Evolutionary conservation across 345 rosid species (phyloP), one percentile per base, ranked within the genome.

Genomic region (Brassica rapa): DNA sequence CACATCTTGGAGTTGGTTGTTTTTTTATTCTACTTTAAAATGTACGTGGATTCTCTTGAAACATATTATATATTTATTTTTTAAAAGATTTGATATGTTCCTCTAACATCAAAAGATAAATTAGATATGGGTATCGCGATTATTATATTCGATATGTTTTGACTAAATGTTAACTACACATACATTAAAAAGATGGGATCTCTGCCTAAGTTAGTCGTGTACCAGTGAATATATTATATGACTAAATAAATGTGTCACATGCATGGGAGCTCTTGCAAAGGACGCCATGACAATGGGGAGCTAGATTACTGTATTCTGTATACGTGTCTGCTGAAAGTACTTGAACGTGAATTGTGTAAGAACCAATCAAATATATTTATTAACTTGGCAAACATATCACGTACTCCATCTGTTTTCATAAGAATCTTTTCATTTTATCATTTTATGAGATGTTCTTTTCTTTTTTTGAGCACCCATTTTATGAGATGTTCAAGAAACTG

Each of bases 201-300:
- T 23, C 66, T 71, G 77, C 68, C 68, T 71, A 65, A 65, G 68
- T 24, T 24, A 24, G 27, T 78, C 67, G 62, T 66, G 68, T 66
- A 10, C 68, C 76, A 64, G 32, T 64, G 68, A 19, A 66, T 21
- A 43, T n/a, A 43, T 30, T 49, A 51, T 23, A 43, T 15, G 61
- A 12, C 33, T 14, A 61, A 30, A 30, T 60, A 62, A 46, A 65
- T 15, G 76, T 66, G 77, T 71, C 77, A 66, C 46, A 41, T 27
- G 68, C 72, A 72, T 66, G 77, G 68, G 62, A 64, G 64, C 71
- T 9, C 4, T 23, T 71, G 19, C 33, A 65, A 19, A 78, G 30
- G 63, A 37, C 1, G 81, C 77, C 77, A 56, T 41, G 41, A 41
- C 77, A 72, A 65, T 41, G 68, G 81, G 81, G 81, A 71, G 77